These are phyloP conservation scores for Cryptomeria japonica DNA, from an alignment of 75 land plant species.

Conservation along the genomic window DNA sequence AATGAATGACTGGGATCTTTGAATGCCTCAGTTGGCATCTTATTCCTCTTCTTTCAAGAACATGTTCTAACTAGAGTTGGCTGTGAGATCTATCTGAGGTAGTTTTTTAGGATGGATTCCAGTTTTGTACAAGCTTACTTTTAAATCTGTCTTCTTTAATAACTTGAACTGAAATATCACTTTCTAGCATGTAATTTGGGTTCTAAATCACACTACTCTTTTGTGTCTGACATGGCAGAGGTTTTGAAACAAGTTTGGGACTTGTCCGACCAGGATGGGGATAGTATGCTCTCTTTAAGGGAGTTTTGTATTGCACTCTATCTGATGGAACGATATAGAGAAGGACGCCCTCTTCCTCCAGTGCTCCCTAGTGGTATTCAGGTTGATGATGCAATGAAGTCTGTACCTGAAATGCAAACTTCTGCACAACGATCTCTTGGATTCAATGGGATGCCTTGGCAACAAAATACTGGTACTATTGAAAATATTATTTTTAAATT, in stretches of 20 bases:
- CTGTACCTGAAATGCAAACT: slow-evolving; percentile 31
- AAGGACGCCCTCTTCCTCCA: slow-evolving; percentile 76
- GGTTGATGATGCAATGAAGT: slow-evolving; percentile 58
- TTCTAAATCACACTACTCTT: not conserved
- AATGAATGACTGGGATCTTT: not conserved
- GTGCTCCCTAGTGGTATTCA: slow-evolving; percentile 62
- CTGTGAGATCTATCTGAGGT: not conserved
- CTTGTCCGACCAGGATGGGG: slow-evolving; percentile 91
- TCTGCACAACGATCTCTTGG: slow-evolving; percentile 33
- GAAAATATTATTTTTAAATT: not conserved
- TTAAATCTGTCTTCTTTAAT: not conserved
- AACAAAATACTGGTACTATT: slow-evolving; percentile 42
- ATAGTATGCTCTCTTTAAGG: slow-evolving; percentile 88
- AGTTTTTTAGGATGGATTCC: not conserved
- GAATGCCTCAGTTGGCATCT: not conserved
- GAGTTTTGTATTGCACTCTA: slow-evolving; percentile 93
- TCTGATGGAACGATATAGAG: slow-evolving; percentile 89
- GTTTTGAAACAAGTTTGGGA: slow-evolving; percentile 98
- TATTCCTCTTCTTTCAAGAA: not conserved
- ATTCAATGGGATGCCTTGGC: slow-evolving; percentile 52
- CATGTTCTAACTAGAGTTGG: not conserved
- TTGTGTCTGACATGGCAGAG: slow-evolving; percentile 49
- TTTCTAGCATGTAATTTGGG: not conserved
- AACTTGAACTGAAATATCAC: not conserved
- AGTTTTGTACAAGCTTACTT: not conserved